Conservation (phyloP, 2,329 filamentous ascomycete species). For the Simplicillium sp. region DNA sequence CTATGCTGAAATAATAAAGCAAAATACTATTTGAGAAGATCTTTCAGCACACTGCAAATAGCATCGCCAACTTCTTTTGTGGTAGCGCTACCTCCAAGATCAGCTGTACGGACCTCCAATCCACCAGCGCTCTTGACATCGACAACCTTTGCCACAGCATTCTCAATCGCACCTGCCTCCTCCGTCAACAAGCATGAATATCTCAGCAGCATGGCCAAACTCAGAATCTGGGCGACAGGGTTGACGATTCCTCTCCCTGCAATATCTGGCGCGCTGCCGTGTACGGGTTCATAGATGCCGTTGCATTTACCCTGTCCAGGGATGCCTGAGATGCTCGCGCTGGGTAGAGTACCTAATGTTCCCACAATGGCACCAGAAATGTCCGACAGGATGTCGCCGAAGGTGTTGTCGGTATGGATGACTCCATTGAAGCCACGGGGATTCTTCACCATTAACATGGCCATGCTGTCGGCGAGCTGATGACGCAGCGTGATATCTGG, state of each 20-base stretch:
- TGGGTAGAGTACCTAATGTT: conserved; percentile 33
- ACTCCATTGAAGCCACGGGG: conserved; percentile 37
- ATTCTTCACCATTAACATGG: conserved; percentile 36
- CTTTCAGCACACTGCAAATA: conserved; percentile 9
- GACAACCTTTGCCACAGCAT: conserved; percentile 53
- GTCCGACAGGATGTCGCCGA: conserved; percentile 37
- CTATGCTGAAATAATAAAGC: too few species aligned
- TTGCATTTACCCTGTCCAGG: conserved; percentile 36
- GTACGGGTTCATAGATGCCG: conserved; percentile 71
- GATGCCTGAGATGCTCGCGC: conserved; percentile 32
- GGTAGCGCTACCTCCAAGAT: conserved; percentile 54
- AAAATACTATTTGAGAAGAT: background rate
- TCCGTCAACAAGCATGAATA: conserved; percentile 56
- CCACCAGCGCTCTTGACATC: conserved; percentile 35
- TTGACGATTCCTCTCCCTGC: conserved; percentile 64
- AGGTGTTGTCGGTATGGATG: conserved; percentile 37
- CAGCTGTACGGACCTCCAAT: conserved; percentile 48
- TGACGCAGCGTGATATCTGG: conserved; percentile 31
- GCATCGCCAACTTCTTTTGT: conserved; percentile 63
- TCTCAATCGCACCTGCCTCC: conserved; percentile 54
- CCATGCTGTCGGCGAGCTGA: conserved; percentile 37
- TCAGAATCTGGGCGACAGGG: conserved; percentile 62
- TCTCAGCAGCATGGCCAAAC: conserved; percentile 64
- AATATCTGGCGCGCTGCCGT: conserved; percentile 66
- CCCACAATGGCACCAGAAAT: conserved; percentile 35